phyloP scores from a whole-genome alignment of 495 filamentous ascomycete genomes.

The Xylaria longipes region DNA sequence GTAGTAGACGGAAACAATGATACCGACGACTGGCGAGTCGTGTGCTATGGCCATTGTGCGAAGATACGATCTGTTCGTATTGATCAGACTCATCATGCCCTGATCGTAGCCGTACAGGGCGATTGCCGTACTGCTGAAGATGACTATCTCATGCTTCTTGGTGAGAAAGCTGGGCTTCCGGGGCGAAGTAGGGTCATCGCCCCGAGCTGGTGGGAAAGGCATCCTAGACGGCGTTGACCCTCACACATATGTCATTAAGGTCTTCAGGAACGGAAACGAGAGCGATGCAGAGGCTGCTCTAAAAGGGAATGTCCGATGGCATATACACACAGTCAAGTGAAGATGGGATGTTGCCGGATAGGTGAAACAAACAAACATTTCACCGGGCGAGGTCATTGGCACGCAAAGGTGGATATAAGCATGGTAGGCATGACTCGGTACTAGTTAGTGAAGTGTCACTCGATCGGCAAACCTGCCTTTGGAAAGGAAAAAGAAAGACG shows the following conservation, averaged over 20 bases:
- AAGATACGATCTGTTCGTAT: slow-evolving; percentile 63
- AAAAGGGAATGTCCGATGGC: neutral
- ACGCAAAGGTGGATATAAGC: neutral
- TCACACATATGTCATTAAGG: neutral
- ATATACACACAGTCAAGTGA: neutral
- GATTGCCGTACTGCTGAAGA: slow-evolving; percentile 64
- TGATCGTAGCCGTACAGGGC: slow-evolving; percentile 65
- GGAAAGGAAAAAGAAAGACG: too few species aligned
- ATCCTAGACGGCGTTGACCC: neutral
- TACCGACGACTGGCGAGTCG: slow-evolving; percentile 56
- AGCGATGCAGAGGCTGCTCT: neutral
- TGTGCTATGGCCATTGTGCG: slow-evolving; percentile 58
- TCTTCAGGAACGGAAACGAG: neutral
- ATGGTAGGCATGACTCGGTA: neutral
- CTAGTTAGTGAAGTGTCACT: too few species aligned
- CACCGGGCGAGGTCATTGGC: neutral
- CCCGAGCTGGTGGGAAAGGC: slow-evolving; percentile 22
- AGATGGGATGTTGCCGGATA: neutral
- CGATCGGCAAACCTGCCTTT: too few species aligned
- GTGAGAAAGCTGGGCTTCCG: slow-evolving; percentile 23
- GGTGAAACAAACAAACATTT: neutral
- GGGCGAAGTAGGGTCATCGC: neutral
- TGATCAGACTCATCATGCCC: slow-evolving; percentile 67
- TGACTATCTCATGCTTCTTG: slow-evolving; percentile 54
- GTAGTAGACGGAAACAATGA: slow-evolving; percentile 67